Base-by-base conservation (phyloP, 73 alveolate species). In the Halteria grandinella region DNA sequence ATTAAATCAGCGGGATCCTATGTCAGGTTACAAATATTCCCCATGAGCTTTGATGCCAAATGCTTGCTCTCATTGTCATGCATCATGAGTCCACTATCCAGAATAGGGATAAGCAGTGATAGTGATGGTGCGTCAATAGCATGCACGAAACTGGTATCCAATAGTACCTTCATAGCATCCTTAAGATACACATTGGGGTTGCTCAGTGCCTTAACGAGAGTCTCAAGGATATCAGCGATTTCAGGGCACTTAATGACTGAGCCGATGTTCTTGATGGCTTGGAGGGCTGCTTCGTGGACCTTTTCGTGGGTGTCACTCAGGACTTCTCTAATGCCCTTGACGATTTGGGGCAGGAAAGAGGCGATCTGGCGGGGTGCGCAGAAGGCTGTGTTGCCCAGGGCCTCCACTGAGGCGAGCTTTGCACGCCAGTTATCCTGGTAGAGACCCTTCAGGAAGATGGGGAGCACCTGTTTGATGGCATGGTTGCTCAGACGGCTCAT, bases 301-400 rank as follows among this genome's bases (percentile, higher is more conserved):
- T 91, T 89, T 43, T 93, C 95, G 57, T 91, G 97, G 48, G 97
- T 91, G 63, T 91, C 97, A 27, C 81, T 76, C 21, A 91, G 66
- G 6, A 89, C 89, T 23, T 87, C 88, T 59, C 93, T 72, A 51
- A 91, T 75, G 5, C 78, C 74, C 54, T 73, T 84, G 15, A 91
- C 94, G 18, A 91, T 84, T 48, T 78, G 60, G 7, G 97, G 97
- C 7, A 91, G 79, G 69, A 79, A 69, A 23, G 48, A 48, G 18
- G 94, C 66, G 31, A 91, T 53, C 59, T 87, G 77, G 41, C 77
- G 87, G 27, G 97, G 97, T 24, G 93, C 89, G 69, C 94, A 91
- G 76, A 63, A 76, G 31, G 97, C 97, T 92, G 87, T 86, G 54
- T 87, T 78, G 20, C 97, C 94, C 6, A 91, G 80, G 53, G 97